These are phyloP conservation scores for Biscogniauxia marginata DNA, from an alignment of 2,329 filamentous ascomycete species.

Conservation along the genomic window DNA sequence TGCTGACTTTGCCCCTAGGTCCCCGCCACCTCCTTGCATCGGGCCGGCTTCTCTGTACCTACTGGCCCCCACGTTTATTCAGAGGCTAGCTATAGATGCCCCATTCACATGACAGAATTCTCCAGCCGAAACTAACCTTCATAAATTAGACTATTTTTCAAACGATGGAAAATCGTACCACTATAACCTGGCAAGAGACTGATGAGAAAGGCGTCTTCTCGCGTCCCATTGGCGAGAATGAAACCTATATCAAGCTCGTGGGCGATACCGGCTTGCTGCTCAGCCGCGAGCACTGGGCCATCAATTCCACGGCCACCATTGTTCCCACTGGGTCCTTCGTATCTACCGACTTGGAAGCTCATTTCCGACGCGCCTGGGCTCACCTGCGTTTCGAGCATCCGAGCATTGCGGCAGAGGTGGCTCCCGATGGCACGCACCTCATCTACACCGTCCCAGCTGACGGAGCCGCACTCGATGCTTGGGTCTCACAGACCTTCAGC, in stretches of 20 bases:
- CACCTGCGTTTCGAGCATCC: slow-evolving; percentile 22
- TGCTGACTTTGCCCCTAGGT: too few relatives aligned
- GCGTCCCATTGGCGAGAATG: slow-evolving; percentile 18
- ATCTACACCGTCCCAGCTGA: slow-evolving; percentile 19
- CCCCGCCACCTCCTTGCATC: too few relatives aligned
- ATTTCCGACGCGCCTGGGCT: slow-evolving; percentile 18
- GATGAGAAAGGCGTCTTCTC: slow-evolving; percentile 12
- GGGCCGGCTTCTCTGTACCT: too few relatives aligned
- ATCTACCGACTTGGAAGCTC: slow-evolving; percentile 17
- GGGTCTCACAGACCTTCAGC: slow-evolving; percentile 20
- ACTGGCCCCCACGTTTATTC: too few relatives aligned
- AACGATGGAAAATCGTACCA: neutral
- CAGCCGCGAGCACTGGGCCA: slow-evolving; percentile 34
- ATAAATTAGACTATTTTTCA: neutral
- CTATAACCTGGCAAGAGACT: slow-evolving; percentile 15
- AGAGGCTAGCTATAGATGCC: neutral
- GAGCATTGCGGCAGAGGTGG: slow-evolving; percentile 18
- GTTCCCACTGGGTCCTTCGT: slow-evolving; percentile 18
- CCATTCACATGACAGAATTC: neutral
- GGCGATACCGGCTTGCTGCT: slow-evolving; percentile 26
- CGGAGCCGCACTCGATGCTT: slow-evolving; percentile 14
- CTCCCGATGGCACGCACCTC: slow-evolving; percentile 11
- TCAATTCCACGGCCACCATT: slow-evolving; percentile 25
- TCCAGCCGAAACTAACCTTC: neutral
- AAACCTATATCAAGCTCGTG: slow-evolving; percentile 32